Evolutionary conservation across 768 basidiomycete genomes (phyloP).

Genomic region (Pulveroboletus sp.): DNA sequence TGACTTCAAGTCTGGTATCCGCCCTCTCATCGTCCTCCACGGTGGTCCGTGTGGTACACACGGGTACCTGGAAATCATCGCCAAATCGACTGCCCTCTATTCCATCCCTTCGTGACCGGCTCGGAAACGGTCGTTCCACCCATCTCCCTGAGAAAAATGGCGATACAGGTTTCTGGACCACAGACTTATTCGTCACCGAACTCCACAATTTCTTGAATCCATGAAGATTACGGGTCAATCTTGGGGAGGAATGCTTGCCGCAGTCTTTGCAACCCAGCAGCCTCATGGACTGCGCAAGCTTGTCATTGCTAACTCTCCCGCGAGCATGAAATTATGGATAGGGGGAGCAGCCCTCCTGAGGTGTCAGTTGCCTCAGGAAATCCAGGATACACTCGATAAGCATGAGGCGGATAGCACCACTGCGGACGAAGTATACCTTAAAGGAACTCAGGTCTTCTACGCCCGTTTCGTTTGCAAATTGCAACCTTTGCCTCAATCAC

Average conservation of each 20-base stretch:
- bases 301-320: constrained; percentile 44
- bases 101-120: constrained; percentile 55
- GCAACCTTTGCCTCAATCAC: constrained; percentile 43
- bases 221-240: constrained; percentile 46
- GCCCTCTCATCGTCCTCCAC: constrained; percentile 51
- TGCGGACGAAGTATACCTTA: constrained; percentile 42
- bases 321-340: constrained; percentile 44
- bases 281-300: constrained; percentile 47
- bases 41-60: constrained; percentile 53
- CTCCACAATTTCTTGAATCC: constrained; percentile 44
- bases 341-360: constrained; percentile 31
- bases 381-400: constrained; percentile 38
- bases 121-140: constrained; percentile 54
- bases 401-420: constrained; percentile 47
- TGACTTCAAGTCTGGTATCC: constrained; percentile 33
- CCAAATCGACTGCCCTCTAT: constrained; percentile 35
- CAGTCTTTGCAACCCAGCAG: constrained; percentile 31
- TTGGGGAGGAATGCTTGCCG: constrained; percentile 46
- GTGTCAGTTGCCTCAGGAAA: constrained; percentile 38
- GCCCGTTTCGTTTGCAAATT: constrained; percentile 41
- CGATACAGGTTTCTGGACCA: constrained; percentile 46
- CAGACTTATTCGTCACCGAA: constrained; percentile 50
- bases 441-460: constrained; percentile 42
- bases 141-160: constrained; percentile 48
- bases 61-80: constrained; percentile 38